phyloP scores from a whole-genome alignment of 176 grass and related monocot genomes.

The Ensete glaucum region DNA sequence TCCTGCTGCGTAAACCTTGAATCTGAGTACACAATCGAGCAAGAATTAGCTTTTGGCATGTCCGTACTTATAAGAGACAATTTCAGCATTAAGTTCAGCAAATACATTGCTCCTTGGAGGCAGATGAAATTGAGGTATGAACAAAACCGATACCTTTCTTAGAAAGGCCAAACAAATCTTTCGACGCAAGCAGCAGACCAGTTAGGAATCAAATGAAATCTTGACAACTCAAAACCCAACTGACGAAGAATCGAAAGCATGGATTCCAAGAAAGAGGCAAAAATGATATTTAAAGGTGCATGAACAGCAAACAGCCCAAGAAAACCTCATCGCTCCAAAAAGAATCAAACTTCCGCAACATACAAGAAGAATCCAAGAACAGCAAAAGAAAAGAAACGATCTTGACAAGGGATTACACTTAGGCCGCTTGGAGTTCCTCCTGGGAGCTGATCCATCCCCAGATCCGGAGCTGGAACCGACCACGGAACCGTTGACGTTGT shows the following conservation, averaged over 20 bases:
- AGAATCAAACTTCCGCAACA: neutral
- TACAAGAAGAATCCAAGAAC: neutral
- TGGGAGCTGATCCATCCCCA: neutral
- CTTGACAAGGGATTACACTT: slow-evolving; percentile 12
- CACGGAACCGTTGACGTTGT: neutral
- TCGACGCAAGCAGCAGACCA: neutral
- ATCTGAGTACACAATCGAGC: slow-evolving; percentile 18
- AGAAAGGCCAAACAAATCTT: neutral
- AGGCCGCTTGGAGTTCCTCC: neutral
- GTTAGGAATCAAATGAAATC: neutral
- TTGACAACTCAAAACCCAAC: neutral
- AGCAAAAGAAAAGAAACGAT: neutral
- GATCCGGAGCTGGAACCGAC: slow-evolving; percentile 8
- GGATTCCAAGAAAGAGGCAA: neutral
- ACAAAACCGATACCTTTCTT: neutral
- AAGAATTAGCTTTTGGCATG: neutral
- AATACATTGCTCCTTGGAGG: neutral
- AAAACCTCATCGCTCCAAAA: neutral
- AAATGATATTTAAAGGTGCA: neutral
- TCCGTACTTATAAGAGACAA: neutral
- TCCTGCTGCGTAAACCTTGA: slow-evolving; percentile 31
- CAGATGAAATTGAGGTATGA: neutral
- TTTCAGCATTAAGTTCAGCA: neutral
- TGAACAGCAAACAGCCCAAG: neutral
- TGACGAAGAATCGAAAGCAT: neutral